Evolutionary conservation across 1,139 yeast species (phyloP).

Genomic region (Pneumocystis carinii): DNA sequence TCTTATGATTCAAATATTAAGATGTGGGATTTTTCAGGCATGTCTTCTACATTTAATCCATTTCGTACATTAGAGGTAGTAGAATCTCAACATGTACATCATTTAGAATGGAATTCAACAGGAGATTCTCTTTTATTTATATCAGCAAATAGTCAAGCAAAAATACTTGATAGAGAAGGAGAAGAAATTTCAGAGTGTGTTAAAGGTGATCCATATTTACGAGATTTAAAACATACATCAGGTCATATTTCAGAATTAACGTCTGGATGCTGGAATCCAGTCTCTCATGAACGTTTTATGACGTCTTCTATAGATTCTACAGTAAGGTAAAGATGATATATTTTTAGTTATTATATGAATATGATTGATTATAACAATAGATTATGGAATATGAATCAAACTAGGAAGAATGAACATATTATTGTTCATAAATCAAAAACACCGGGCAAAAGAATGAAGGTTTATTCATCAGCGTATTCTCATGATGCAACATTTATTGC

Average conservation of each 20-base stretch:
- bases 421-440: constrained; percentile 19
- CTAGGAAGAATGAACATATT: constrained; percentile 20
- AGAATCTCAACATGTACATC: constrained; percentile 21
- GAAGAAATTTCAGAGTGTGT: constrained; percentile 19
- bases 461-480: constrained; percentile 18
- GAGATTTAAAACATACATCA: constrained; percentile 26
- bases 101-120: constrained; percentile 17
- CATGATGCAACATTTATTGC: constrained; percentile 18
- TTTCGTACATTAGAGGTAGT: constrained; percentile 23
- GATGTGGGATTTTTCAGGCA: constrained; percentile 26
- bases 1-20: constrained; percentile 22
- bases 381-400: constrained; percentile 23
- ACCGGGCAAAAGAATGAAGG: constrained; percentile 17
- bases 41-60: constrained; percentile 20
- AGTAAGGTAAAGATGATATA: constrained; percentile 15
- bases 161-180: constrained; percentile 13
- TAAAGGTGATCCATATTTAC: constrained; percentile 27
- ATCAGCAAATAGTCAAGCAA: constrained; percentile 20
- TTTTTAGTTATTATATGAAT: not conserved
- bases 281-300: constrained; percentile 17
- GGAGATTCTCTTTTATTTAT: constrained; percentile 20
- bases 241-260: constrained; percentile 27
- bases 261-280: constrained; percentile 24
- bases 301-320: constrained; percentile 25
- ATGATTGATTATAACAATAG: not conserved